phyloP scores from a whole-genome alignment of 257 asterid genomes.

The Phtheirospermum japonicum region DNA sequence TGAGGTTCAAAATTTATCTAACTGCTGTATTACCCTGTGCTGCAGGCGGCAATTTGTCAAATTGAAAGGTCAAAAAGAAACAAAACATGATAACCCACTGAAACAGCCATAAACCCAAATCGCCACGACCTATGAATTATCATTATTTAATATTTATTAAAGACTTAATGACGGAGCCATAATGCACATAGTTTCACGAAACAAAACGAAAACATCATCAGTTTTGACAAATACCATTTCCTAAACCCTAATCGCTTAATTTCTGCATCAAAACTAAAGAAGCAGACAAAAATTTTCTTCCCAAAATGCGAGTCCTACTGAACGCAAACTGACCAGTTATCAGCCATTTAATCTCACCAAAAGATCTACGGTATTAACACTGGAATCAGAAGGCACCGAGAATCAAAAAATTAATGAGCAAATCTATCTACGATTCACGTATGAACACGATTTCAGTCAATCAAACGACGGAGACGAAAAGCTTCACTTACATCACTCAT shows the following conservation, averaged over 20 bases:
- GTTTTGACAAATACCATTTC: neutral
- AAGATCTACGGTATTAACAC: constrained; percentile 33
- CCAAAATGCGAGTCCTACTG: constrained; percentile 12
- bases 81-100: neutral
- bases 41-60: too few relatives aligned
- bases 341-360: constrained; percentile 22
- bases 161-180: neutral
- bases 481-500: constrained; percentile 17
- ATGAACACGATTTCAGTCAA: constrained; percentile 25
- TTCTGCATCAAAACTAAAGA: constrained; percentile 19
- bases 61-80: too few relatives aligned
- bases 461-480: constrained; percentile 16
- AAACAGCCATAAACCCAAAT: neutral
- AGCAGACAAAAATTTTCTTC: constrained; percentile 16
- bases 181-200: neutral
- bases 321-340: constrained; percentile 16
- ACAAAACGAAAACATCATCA: neutral
- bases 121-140: neutral
- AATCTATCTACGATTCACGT: neutral
- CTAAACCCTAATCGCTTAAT: constrained; percentile 34
- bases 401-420: neutral
- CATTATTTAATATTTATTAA: neutral
- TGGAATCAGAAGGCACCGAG: constrained; percentile 20
- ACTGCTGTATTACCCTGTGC: too few relatives aligned
- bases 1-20: too few relatives aligned